Base-by-base conservation (phyloP, 179 eudicot genomes). In the Spinacia oleracea region DNA sequence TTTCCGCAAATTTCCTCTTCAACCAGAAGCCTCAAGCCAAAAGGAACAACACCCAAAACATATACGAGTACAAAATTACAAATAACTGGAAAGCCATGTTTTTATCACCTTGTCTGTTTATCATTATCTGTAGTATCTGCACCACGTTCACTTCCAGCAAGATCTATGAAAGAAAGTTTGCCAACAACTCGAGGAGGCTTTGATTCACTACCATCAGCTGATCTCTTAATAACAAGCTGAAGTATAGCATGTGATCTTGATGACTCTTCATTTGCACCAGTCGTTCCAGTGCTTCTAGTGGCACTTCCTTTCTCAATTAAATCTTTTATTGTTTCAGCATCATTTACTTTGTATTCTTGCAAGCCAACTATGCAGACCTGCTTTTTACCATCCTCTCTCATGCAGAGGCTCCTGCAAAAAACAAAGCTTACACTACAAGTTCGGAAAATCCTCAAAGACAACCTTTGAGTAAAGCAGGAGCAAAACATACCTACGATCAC, bases 101-200 rank as follows among this genome's bases (percentile, higher is more conserved):
- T 60, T 68, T 15, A 40, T 38, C 79, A 85, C 99, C 98, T 90
- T 43, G 98, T 96, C 82, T 96, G 99, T 83, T 93, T 96, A 83
- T 96, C 99, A 84, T 96, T 96, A 77, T 96, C 99, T 50, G 98
- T 93, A 29, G 99, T 96, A 84, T 96, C 99, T 27, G 99, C 99
- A 82, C 99, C 99, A 45, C 99, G 99, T 84, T 96, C 99, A 85
- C 99, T 96, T 80, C 99, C 99, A 60, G 99, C 99, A 83, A 96
- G 99, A 76, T 96, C 99, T 78, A 96, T 96, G 83, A 96, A 96
- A 63, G 99, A 96, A 80, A 96, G 93, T 81, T 96, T 96, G 60
- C 99, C 99, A 78, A 92, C 91, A 45, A 80, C 81, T 73, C 90
- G 82, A 34, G 96, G 90, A 84, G 96, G 94, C 89, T 96, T 96